A percentile compares a stretch with the other conserved stretches of the same genome.
These are phyloP conservation scores for Agastache rugosa DNA, from an alignment of 257 asterid genomes.

Conservation along the genomic window DNA sequence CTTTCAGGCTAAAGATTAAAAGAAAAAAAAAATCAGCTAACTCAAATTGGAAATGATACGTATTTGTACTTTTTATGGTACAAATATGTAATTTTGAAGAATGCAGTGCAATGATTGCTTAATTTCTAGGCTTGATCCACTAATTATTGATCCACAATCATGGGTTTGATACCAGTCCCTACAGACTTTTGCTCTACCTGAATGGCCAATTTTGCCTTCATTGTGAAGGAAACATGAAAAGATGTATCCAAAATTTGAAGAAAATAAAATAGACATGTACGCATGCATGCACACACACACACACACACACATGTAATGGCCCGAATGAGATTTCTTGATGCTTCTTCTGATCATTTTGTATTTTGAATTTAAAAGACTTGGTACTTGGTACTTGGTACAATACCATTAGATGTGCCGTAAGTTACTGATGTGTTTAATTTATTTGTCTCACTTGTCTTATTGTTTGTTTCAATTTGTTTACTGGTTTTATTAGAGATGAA, in stretches of 20 bases:
- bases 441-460: slow-evolving; percentile 5
- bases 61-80: background rate
- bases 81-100: too few relatives aligned
- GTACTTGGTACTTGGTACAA: background rate
- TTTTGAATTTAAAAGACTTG: slow-evolving; percentile 8
- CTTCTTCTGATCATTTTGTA: slow-evolving; percentile 7
- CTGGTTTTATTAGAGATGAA: slow-evolving; percentile 70
- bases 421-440: slow-evolving; percentile 2
- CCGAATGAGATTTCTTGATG: slow-evolving; percentile 3
- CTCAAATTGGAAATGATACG: background rate
- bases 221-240: background rate
- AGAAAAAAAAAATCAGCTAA: background rate
- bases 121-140: background rate
- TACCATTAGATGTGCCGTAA: slow-evolving; percentile 4
- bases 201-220: background rate
- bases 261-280: background rate
- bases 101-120: background rate
- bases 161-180: slow-evolving; percentile 15
- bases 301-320: background rate
- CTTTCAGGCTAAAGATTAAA: background rate
- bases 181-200: background rate
- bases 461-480: slow-evolving; percentile 32
- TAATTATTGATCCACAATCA: background rate
- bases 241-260: background rate
- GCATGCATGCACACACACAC: background rate